Evolutionary conservation across 1,284 basidiomycete genomes (phyloP).

Genomic region (Omphalotus olearius): DNA sequence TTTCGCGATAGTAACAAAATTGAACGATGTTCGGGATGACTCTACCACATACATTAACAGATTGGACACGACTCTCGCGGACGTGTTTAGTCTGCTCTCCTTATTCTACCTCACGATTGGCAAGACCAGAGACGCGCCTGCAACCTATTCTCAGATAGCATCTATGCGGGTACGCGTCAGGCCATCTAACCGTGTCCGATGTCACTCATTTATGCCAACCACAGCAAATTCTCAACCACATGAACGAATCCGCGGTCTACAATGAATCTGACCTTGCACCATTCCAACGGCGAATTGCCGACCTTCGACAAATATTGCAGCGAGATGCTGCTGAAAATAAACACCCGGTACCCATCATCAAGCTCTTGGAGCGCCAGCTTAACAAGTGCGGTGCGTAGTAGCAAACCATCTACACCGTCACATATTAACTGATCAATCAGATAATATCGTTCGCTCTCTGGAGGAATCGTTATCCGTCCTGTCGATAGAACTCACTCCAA

Average conservation of each 20-base stretch:
- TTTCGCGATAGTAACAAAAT: constrained; percentile 72
- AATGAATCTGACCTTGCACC: constrained; percentile 86
- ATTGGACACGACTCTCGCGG: constrained; percentile 87
- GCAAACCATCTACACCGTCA: constrained; percentile 1
- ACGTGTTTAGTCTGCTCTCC: constrained; percentile 90
- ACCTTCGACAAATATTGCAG: constrained; percentile 81
- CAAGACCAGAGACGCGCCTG: constrained; percentile 88
- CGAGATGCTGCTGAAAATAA: constrained; percentile 79
- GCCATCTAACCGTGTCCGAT: constrained; percentile 10
- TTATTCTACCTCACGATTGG: constrained; percentile 93
- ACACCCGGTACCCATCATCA: constrained; percentile 85
- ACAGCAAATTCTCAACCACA: constrained; percentile 90
- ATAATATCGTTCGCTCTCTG: constrained; percentile 71
- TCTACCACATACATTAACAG: constrained; percentile 78
- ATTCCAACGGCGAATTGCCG: constrained; percentile 75
- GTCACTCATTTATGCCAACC: constrained; percentile 14
- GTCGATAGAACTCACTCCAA: constrained; percentile 82
- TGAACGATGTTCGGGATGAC: constrained; percentile 90
- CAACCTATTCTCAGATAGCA: constrained; percentile 90
- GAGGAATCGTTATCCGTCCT: constrained; percentile 84
- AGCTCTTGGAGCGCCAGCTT: constrained; percentile 86
- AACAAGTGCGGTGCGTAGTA: constrained; percentile 81
- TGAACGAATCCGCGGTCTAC: constrained; percentile 92
- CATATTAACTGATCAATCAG: constrained; percentile 33
- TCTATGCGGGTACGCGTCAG: constrained; percentile 80